Evolutionary conservation across 2,329 filamentous ascomycete genomes (phyloP), one percentile per base, ranked within the genome.

Genomic region (Fusarium cyanostomum): DNA sequence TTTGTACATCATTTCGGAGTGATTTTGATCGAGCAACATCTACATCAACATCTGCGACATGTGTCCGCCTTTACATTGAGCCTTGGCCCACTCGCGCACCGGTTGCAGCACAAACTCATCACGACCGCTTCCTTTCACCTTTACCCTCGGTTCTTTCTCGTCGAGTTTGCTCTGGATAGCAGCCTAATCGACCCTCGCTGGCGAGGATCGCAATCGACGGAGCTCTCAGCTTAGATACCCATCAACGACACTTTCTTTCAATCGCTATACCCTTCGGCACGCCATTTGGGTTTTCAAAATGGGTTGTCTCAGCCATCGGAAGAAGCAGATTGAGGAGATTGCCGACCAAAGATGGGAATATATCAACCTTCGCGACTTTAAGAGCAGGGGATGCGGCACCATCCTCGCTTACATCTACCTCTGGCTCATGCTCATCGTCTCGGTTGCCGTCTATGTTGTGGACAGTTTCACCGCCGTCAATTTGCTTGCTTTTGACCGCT

Each of bases 281-380:
- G 35, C 34, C 39, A 26, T 18, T 55, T 33, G 27, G 42, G 34
- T 7, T 50, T 45, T 44, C 63, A 67, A 8, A 44, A 92, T 93
- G 90, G 83, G 85, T 68, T 91, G 88, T 73, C 81, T 86, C 68
- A 84, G 86, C 64, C 85, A 87, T 67, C 79, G 84, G 48, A 81
- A 81, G 55, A 90, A 90, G 73, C 75, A 81, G 73, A 84, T 82
- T 66, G 83, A 89, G 63, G 84, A 94, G 62, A 84, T 86, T 63
- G 88, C 91, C 59, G 94, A 97, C 78, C 92, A 95, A 80, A 91
- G 93, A 82, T 98, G 94, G 94, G 92, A 94, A 72, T 96, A 94
- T 75, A 94, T 98, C 74, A 86, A 79, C 68, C 78, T 86, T 50
- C 76, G 80, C 55, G 94, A 98, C 77, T 98, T 97, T 83, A 92